These are phyloP conservation scores for Psilocybe cubensis DNA, from an alignment of 768 basidiomycete genomes.

Conservation along the genomic window DNA sequence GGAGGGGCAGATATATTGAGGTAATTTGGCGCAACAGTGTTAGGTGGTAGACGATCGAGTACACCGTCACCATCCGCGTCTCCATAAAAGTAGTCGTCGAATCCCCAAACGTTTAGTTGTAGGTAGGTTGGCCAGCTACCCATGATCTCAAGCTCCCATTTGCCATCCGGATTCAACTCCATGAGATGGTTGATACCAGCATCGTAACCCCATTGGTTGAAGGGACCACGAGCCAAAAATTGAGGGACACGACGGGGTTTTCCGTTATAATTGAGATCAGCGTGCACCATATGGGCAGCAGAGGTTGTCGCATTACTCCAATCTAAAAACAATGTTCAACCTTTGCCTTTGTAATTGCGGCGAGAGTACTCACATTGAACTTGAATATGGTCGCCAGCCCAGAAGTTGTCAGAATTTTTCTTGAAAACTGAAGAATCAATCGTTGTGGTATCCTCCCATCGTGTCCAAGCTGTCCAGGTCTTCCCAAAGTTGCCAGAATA, in stretches of 20 bases:
- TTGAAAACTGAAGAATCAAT: conserved; percentile 65
- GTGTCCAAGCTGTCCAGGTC: conserved; percentile 81
- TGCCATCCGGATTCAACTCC: conserved; percentile 61
- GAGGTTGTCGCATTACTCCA: conserved; percentile 75
- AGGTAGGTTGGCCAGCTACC: conserved; percentile 88
- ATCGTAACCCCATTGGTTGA: conserved; percentile 94
- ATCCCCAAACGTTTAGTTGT: conserved; percentile 90
- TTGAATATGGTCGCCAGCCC: conserved; percentile 85
- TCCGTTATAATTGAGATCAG: conserved; percentile 65
- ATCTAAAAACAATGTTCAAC: conserved; percentile 49
- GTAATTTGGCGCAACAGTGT: conserved; percentile 82
- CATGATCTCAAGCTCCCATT: conserved; percentile 91
- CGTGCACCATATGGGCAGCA: conserved; percentile 71
- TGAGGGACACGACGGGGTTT: conserved; percentile 81
- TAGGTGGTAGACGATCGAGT: conserved; percentile 90
- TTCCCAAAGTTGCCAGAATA: conserved; percentile 87
- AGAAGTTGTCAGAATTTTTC: conserved; percentile 57
- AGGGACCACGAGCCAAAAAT: conserved; percentile 84
- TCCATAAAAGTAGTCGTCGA: conserved; percentile 92
- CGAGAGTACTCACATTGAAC: conserved; percentile 75
- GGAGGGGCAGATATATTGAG: conserved; percentile 93
- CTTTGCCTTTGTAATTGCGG: not conserved
- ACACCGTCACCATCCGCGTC: conserved; percentile 87
- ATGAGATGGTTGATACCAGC: conserved; percentile 75
- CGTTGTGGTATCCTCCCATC: conserved; percentile 74